Percentiles rank a stretch among this genome's conserved stretches.
Conservation (phyloP, 495 filamentous ascomycete species). For the Neurospora sp. region DNA sequence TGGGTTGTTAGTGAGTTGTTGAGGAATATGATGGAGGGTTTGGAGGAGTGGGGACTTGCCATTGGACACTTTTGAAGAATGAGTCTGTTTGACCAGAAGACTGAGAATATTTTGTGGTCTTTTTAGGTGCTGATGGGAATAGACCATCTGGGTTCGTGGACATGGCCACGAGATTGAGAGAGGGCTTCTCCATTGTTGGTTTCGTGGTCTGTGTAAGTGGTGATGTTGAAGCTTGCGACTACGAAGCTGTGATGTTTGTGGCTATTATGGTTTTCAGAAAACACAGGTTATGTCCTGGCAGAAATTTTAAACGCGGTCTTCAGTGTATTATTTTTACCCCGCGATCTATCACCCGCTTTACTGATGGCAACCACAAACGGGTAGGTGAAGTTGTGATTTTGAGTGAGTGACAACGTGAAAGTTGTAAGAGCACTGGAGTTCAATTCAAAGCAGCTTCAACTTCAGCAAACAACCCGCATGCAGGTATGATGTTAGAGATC, state of each 20-base stretch:
- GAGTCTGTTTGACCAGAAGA: constrained; percentile 2
- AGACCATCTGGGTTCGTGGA: constrained; percentile 10
- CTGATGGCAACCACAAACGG: not conserved
- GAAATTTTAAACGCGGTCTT: not conserved
- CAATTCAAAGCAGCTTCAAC: not conserved
- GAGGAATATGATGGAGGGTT: not conserved
- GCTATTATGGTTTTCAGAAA: not conserved
- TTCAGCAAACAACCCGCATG: not conserved
- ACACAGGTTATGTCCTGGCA: not conserved
- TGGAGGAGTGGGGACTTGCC: constrained; percentile 10
- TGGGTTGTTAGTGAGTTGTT: constrained; percentile 2
- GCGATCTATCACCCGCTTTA: not conserved
- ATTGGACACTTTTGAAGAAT: constrained; percentile 29
- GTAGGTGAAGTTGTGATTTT: not conserved
- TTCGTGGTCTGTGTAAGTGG: not conserved
- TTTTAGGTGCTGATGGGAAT: not conserved
- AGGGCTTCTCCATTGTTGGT: constrained; percentile 10
- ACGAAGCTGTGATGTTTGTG: not conserved
- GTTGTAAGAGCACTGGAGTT: not conserved
- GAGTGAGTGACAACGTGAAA: not conserved
- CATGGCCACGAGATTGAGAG: constrained; percentile 14
- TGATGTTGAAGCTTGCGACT: not conserved
- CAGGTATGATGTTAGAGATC: not conserved
- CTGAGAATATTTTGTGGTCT: not conserved
- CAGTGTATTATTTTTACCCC: not conserved